phyloP scores from a whole-genome alignment of 1,284 basidiomycete species.

The Microbotryum scabiosae region DNA sequence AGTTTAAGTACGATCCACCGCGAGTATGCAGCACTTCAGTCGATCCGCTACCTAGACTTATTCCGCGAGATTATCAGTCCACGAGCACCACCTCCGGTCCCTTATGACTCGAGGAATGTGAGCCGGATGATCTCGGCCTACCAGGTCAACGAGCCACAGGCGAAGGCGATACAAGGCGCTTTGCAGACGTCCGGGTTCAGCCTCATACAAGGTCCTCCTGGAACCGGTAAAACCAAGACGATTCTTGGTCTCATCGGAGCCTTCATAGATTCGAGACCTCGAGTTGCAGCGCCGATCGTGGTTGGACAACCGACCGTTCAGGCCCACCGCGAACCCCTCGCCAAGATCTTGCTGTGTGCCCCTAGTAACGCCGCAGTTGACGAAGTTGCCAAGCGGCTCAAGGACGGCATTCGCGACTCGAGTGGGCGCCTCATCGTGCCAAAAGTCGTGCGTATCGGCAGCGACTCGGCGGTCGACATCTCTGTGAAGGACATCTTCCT shows the following conservation, averaged over 20 bases:
- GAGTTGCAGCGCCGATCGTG: conserved; percentile 18
- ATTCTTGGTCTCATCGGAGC: conserved; percentile 89
- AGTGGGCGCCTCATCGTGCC: conserved; percentile 52
- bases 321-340: conserved; percentile 40
- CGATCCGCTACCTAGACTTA: conserved; percentile 73
- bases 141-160: conserved; percentile 88
- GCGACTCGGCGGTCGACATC: conserved; percentile 67
- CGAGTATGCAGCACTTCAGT: conserved; percentile 81
- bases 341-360: conserved; percentile 86
- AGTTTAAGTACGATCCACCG: conserved; percentile 85
- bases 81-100: conserved; percentile 46
- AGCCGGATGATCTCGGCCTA: conserved; percentile 60
- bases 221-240: conserved; percentile 97
- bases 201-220: conserved; percentile 97
- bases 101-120: conserved; percentile 52
- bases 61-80: conserved; percentile 62
- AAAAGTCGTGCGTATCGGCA: conserved; percentile 83
- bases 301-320: conserved; percentile 26
- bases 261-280: conserved; percentile 48
- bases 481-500: conserved; percentile 80
- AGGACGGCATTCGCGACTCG: conserved; percentile 60
- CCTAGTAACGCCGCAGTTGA: conserved; percentile 99
- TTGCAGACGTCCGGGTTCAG: conserved; percentile 69
- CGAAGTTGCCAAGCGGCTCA: conserved; percentile 82
- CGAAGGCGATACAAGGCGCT: conserved; percentile 73